phyloP scores from a whole-genome alignment of 2,329 filamentous ascomycete genomes.

The Apiospora malaysiana region DNA sequence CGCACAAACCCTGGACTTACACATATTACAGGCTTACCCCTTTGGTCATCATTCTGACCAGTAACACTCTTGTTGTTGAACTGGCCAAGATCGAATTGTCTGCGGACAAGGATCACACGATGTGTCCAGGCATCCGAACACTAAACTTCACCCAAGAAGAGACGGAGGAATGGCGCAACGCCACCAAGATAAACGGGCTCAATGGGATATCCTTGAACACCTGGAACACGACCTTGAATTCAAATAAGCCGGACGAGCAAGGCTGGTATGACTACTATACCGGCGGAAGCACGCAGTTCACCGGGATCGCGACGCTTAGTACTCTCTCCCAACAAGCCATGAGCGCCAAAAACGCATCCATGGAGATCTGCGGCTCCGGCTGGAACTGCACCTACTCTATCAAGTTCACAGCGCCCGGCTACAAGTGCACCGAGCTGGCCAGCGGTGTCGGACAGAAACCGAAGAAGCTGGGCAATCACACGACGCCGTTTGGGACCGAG shows the following conservation, averaged over 20 bases:
- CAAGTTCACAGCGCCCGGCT: constrained; percentile 45
- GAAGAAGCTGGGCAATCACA: constrained; percentile 36
- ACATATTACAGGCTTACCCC: constrained; percentile 39
- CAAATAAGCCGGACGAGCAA: neutral
- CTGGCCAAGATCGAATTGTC: constrained; percentile 19
- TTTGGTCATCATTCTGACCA: constrained; percentile 46
- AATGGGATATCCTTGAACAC: constrained; percentile 37
- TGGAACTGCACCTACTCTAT: constrained; percentile 48
- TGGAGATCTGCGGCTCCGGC: constrained; percentile 42
- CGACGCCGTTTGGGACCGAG: constrained; percentile 40
- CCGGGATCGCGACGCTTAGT: constrained; percentile 36
- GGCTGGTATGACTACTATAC: constrained; percentile 43
- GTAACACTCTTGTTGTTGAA: constrained; percentile 43
- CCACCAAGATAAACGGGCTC: constrained; percentile 34
- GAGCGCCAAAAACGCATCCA: constrained; percentile 37
- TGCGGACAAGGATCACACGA: constrained; percentile 28
- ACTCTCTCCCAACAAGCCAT: constrained; percentile 35
- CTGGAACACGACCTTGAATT: constrained; percentile 40
- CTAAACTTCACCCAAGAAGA: constrained; percentile 44
- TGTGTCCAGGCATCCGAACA: constrained; percentile 38
- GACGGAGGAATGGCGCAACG: constrained; percentile 40
- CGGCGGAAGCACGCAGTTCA: constrained; percentile 33
- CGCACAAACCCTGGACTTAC: neutral
- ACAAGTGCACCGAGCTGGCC: constrained; percentile 45
- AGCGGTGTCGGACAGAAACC: constrained; percentile 37